These are phyloP conservation scores for Hypocreales sp. DNA, from an alignment of 2,329 filamentous ascomycete genomes.

Conservation along the genomic window DNA sequence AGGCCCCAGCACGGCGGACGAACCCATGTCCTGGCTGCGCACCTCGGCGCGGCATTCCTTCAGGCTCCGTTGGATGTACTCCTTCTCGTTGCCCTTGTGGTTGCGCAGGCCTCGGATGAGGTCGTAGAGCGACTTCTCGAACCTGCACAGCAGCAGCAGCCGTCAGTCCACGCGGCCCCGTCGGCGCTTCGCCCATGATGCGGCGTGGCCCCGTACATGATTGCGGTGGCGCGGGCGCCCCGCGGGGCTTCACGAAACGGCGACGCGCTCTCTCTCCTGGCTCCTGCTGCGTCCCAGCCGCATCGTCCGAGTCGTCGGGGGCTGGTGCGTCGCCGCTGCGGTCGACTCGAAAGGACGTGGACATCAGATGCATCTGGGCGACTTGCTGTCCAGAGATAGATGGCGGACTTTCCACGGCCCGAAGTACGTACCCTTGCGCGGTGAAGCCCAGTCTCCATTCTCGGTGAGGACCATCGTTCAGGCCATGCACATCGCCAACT, in stretches of 20 bases:
- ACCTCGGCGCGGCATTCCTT: constrained; percentile 94
- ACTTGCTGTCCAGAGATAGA: no score
- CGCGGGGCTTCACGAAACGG: neutral
- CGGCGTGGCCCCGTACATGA: neutral
- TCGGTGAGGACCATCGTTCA: no score
- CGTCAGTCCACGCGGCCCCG: neutral
- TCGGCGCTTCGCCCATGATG: no score
- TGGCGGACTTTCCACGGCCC: no score
- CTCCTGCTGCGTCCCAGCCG: no score
- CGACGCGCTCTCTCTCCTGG: neutral
- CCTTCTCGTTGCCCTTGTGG: constrained; percentile 87
- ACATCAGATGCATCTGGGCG: no score
- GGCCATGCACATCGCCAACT: no score
- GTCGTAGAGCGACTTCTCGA: constrained; percentile 98
- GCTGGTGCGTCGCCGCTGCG: no score
- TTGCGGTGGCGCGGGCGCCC: neutral
- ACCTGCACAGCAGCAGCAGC: constrained; percentile 40
- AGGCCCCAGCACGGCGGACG: constrained; percentile 17
- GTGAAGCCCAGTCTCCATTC: no score
- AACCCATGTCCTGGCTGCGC: constrained; percentile 82
- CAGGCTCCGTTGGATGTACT: constrained; percentile 85
- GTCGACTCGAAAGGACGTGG: no score
- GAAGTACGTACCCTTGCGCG: no score
- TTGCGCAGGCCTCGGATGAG: constrained; percentile 92
- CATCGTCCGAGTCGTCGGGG: no score